Evolutionary conservation across 352 stramenopile species (phyloP), one percentile per base, ranked within the genome.

Genomic region (Lagenidium giganteum): DNA sequence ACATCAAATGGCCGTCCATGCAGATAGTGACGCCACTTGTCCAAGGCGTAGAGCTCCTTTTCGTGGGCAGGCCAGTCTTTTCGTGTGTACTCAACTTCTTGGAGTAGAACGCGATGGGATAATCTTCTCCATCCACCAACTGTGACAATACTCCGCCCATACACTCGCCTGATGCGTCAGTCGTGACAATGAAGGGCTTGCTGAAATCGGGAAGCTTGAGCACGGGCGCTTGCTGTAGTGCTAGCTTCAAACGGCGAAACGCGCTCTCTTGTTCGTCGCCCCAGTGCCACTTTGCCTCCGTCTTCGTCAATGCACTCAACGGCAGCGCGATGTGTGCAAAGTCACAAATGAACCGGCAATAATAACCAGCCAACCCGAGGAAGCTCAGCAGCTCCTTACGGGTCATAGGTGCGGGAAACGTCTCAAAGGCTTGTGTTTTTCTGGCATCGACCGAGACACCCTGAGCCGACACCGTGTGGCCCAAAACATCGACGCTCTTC

Each of bases 171-270:
- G n/a, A n/a, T n/a, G n/a, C n/a, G n/a, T n/a, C n/a, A n/a, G n/a
- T n/a, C n/a, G n/a, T n/a, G n/a, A n/a, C n/a, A n/a, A n/a, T n/a
- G n/a, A n/a, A n/a, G n/a, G n/a, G n/a, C n/a, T n/a, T n/a, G n/a
- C n/a, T n/a, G n/a, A n/a, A n/a, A n/a, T n/a, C n/a, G n/a, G n/a
- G n/a, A n/a, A n/a, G n/a, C n/a, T n/a, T n/a, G n/a, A n/a, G n/a
- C n/a, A n/a, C n/a, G n/a, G n/a, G n/a, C n/a, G n/a, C 39, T 23
- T 59, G 7, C 49, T 74, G 51, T 14, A 71, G 36, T 20, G 51
- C 51, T 23, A 25, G 14, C 29, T 58, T 62, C 16, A 64, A 20
- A 1, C 23, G 26, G 4, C 28, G 3, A 27, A 73, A 69, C 0
- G 47, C 40, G 8, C 26, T 2, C 4, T 22, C 39, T 28, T 64